Evolutionary conservation across 768 basidiomycete genomes (phyloP).

Genomic region (Tricholoma saponaceum): DNA sequence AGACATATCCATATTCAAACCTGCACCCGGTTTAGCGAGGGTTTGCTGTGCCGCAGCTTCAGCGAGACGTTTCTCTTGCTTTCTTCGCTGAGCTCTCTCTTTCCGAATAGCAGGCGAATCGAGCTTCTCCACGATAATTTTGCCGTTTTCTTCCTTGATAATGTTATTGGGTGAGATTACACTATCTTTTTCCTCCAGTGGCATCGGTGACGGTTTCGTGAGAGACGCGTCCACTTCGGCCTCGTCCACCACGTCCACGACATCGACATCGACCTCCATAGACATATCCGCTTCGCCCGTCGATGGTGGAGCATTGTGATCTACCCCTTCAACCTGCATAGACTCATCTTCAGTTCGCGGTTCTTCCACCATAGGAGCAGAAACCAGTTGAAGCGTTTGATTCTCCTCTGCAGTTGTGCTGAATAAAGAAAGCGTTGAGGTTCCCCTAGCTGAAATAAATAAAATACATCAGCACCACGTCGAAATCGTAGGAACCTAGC

Average conservation of each 20-base stretch:
- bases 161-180: conserved; percentile 15
- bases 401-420: conserved; percentile 46
- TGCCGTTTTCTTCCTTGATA: conserved; percentile 36
- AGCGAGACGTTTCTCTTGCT: conserved; percentile 21
- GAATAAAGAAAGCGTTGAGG: conserved; percentile 42
- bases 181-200: too few species aligned
- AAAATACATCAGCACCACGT: not conserved
- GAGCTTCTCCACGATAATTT: conserved; percentile 63
- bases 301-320: not conserved
- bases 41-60: conserved; percentile 6
- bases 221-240: not conserved
- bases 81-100: conserved; percentile 44
- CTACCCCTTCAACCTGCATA: not conserved
- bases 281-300: not conserved
- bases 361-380: conserved; percentile 21
- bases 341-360: not conserved
- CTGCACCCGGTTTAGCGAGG: not conserved
- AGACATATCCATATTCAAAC: not conserved
- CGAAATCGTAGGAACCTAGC: conserved; percentile 3
- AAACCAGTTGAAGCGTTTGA: conserved; percentile 26
- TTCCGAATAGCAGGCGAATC: conserved; percentile 68
- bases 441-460: conserved; percentile 19
- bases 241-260: not conserved
- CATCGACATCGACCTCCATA: conserved; percentile 4
- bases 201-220: not conserved